phyloP scores from a whole-genome alignment of 805 yeast genomes.

The Ogataea corticis region DNA sequence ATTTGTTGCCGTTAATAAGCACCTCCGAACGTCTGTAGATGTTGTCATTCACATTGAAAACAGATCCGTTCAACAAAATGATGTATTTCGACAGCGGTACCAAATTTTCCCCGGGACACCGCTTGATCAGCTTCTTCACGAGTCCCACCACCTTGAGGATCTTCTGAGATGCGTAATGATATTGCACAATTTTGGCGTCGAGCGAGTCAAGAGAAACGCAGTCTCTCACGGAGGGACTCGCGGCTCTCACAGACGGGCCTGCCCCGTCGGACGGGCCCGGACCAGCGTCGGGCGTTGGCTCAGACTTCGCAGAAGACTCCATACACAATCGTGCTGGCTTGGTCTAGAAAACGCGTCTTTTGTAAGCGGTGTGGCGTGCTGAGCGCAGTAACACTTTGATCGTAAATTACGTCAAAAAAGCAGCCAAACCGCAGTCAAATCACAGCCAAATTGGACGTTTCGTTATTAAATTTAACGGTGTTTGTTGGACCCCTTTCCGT shows the following conservation, averaged over 20 bases:
- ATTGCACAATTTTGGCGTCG: slow-evolving; percentile 62
- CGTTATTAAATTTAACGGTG: no score
- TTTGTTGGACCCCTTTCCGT: neutral
- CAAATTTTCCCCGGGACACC: slow-evolving; percentile 22
- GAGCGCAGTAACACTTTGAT: neutral
- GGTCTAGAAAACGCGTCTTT: slow-evolving; percentile 4
- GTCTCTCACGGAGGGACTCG: slow-evolving; percentile 21
- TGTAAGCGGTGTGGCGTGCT: no score
- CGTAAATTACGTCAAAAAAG: neutral
- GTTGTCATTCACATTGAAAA: slow-evolving; percentile 42
- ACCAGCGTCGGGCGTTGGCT: neutral
- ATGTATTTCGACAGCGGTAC: slow-evolving; percentile 39
- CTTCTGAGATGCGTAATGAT: slow-evolving; percentile 52
- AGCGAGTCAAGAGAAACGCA: slow-evolving; percentile 43
- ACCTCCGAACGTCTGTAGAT: slow-evolving; percentile 41
- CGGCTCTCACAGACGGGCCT: neutral
- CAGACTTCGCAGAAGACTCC: slow-evolving; percentile 1
- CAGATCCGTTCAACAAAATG: slow-evolving; percentile 39
- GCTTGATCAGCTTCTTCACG: slow-evolving; percentile 26
- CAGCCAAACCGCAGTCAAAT: no score
- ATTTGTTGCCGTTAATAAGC: slow-evolving; percentile 40
- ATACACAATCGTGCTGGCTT: slow-evolving; percentile 1
- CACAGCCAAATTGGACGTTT: no score
- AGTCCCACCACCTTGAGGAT: slow-evolving; percentile 39
- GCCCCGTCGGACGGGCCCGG: neutral